phyloP scores from a whole-genome alignment of 1,284 basidiomycete species.

The Paramarasmius palmivorus region DNA sequence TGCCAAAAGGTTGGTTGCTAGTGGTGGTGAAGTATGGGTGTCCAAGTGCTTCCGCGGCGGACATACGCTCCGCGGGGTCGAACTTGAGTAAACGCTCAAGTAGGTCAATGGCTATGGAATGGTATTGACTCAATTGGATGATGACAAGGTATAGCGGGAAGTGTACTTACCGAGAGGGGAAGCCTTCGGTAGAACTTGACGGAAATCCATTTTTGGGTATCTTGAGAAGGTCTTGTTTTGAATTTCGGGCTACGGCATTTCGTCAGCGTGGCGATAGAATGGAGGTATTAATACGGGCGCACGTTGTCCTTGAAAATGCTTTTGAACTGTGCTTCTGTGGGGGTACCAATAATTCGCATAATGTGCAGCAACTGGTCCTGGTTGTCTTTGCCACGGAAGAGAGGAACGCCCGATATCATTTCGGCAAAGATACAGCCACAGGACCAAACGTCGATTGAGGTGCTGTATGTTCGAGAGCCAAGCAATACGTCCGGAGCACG shows the following conservation, averaged over 20 bases:
- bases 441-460: slow-evolving; percentile 99
- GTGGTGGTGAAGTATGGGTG: slow-evolving; percentile 90
- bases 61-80: slow-evolving; percentile 91
- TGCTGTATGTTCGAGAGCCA: slow-evolving; percentile 96
- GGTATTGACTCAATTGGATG: slow-evolving; percentile 8
- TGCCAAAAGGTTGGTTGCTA: slow-evolving; percentile 42
- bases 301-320: slow-evolving; percentile 94
- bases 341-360: slow-evolving; percentile 96
- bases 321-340: slow-evolving; percentile 85
- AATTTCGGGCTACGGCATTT: slow-evolving; percentile 81
- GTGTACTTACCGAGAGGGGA: slow-evolving; percentile 73
- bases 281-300: slow-evolving; percentile 28
- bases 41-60: slow-evolving; percentile 88
- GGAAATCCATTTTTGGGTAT: slow-evolving; percentile 89
- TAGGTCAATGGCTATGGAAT: slow-evolving; percentile 79
- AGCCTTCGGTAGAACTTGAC: slow-evolving; percentile 90
- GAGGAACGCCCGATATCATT: slow-evolving; percentile 96
- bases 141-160: background rate
- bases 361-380: slow-evolving; percentile 98
- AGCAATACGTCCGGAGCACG: slow-evolving; percentile 97
- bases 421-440: slow-evolving; percentile 99
- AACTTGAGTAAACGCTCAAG: slow-evolving; percentile 96
- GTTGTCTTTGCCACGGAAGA: slow-evolving; percentile 97
- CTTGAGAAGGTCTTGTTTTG: slow-evolving; percentile 86
- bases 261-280: slow-evolving; percentile 7